Evolutionary conservation across 805 yeast genomes (phyloP), one percentile per base, ranked within the genome.

Genomic region (Schizosaccharomyces lindneri): DNA sequence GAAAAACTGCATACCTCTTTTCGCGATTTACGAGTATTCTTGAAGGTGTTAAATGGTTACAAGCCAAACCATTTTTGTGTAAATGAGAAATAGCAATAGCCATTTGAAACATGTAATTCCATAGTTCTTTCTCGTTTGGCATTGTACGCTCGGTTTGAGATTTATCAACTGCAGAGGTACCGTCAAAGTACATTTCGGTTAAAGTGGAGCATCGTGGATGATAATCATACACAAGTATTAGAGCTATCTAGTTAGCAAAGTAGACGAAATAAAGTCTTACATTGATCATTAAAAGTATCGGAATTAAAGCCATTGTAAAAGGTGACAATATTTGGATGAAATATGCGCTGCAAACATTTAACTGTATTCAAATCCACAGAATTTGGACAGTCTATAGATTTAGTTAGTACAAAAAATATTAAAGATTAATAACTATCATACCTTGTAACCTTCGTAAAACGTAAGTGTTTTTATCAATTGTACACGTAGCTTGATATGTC

Each of bases 231-330:
- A 85, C 83, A 55, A 88, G 74, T 55, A 87, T 78, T 62, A 93
- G 75, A 0, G 93, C 63, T 61, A 15, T 59, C 36, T 31, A 61
- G 24, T n/a, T 15, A 24, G 29, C 17, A 24, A 15, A 11, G 7
- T 31, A 39, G 43, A 31, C 24, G 0, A 59, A 36, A 11, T 13
- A 31, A 5, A 11, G 5, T 55, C 63, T 27, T 57, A 61, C 63
- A 82, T 59, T 77, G 76, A 66, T 85, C 93, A 55, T 87, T 90
- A 73, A 93, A 93, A 4, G 87, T 84, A 62, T 87, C 79, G 5
- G 90, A 81, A 0, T 95, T 83, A 70, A 93, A 90, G 5, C 93
- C 87, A 69, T 89, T 96, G 55, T 79, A 78, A 5, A 87, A 72
- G 51, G 78, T 76, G 1, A 85, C 85, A 27, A 87, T 73, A 66